Evolutionary conservation across 2,329 filamentous ascomycete genomes (phyloP).

Genomic region (Nemania sp.): DNA sequence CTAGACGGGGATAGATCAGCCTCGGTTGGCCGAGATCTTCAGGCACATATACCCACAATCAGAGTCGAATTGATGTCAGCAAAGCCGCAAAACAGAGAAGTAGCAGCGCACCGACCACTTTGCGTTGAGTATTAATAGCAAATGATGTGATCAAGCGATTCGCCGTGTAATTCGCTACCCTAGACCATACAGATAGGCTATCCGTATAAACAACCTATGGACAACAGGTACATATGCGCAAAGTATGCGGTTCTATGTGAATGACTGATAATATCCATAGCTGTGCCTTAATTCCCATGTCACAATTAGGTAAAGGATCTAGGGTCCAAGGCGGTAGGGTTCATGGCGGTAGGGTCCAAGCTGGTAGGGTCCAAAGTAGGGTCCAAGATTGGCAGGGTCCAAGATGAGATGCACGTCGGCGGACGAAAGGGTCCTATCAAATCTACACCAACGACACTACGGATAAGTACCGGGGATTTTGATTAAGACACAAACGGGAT

Average conservation of each 20-base stretch:
- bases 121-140: constrained; percentile 16
- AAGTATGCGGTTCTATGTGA: too few species aligned
- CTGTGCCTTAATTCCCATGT: too few species aligned
- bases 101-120: constrained; percentile 8
- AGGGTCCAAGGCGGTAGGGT: neutral
- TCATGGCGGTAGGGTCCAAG: too few species aligned
- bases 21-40: constrained; percentile 14
- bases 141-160: neutral
- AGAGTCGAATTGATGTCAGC: neutral
- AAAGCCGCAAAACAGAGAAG: neutral
- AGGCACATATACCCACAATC: constrained; percentile 20
- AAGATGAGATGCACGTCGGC: constrained; percentile 10
- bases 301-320: neutral
- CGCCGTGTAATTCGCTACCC: too few species aligned
- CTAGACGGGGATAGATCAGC: neutral
- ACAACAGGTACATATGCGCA: too few species aligned
- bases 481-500: neutral
- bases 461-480: neutral
- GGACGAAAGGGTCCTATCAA: constrained; percentile 10
- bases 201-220: too few species aligned
- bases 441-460: neutral
- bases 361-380: too few species aligned
- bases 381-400: too few species aligned
- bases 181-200: too few species aligned
- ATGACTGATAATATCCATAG: too few species aligned